Evolutionary conservation across 257 asterid species (phyloP).

Genomic region (Petunia secreta): DNA sequence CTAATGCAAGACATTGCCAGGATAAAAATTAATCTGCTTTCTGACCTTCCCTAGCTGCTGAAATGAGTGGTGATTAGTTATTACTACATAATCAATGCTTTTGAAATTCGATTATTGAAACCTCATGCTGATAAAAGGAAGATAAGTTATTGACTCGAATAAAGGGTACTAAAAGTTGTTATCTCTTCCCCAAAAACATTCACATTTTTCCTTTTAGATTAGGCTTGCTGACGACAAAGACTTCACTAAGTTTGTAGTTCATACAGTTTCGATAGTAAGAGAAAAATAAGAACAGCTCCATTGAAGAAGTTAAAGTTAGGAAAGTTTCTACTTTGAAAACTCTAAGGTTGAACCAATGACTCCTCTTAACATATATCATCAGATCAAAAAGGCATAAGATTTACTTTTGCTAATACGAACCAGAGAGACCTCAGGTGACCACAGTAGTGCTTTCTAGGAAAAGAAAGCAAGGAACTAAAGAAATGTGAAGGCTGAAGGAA

Average conservation of each 20-base stretch:
- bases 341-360: not conserved
- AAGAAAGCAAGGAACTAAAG: too few relatives aligned
- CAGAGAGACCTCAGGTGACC: not conserved
- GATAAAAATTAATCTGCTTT: too few relatives aligned
- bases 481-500: not conserved
- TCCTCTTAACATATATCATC: not conserved
- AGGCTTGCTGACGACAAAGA: not conserved
- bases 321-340: not conserved
- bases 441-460: not conserved
- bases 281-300: not conserved
- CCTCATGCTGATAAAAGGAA: not conserved
- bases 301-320: not conserved
- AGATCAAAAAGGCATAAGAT: not conserved
- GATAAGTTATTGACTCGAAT: not conserved
- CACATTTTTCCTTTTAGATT: not conserved
- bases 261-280: not conserved
- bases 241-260: not conserved
- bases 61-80: not conserved
- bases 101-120: not conserved
- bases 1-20: too few relatives aligned
- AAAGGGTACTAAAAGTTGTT: too few relatives aligned
- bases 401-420: not conserved
- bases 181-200: not conserved
- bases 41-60: not conserved
- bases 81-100: not conserved